Evolutionary conservation across 2,329 filamentous ascomycete genomes (phyloP), one percentile per base, ranked within the genome.

Genomic region (Trichoderma asperellum): DNA sequence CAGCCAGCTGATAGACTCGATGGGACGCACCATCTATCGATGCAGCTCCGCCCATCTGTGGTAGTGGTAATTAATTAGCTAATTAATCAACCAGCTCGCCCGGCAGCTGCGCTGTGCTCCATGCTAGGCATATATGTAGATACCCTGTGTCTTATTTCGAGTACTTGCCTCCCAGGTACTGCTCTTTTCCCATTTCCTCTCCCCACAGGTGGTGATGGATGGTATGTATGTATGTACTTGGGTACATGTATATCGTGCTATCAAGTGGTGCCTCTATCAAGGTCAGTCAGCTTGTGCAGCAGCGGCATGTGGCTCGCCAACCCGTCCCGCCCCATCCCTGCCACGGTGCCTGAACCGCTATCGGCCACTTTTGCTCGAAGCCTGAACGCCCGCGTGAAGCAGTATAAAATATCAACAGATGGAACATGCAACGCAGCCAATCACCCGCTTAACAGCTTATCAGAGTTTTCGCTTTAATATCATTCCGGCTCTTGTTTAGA

Each of bases 291-390:
- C 40, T 43, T 18, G 16, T 10, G 24, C 24, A n/a, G 18, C 16
- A 11, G 24, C 21, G 47, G 61, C 61, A 32, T 64, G 61, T 40
- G 61, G 61, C 10, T 24, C 24, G 24, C 24, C 24, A 24, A 24
- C 24, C 24, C 47, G 12, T 11, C 37, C 47, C 47, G 47, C 24
- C 47, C 21, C 47, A 24, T 32, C 37, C 18, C 24, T 40, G 7
- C 35, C 58, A 24, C n/a, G 61, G 61, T 53, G 61, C 62, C 62
- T 56, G 52, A 65, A 56, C 52, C 62, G 49, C 35, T 34, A 65
- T 57, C 47, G 62, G 62, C 62, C 62, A 12, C 12, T 24, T 57
- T 18, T 32, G 43, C 35, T 65, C 32, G 35, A 32, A 1, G 5
- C 49, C 61, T 49, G 18, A 65, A 65, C 37, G 40, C 40, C 18